phyloP scores from a whole-genome alignment of 768 basidiomycete genomes.

The Trametes cinnabarina region DNA sequence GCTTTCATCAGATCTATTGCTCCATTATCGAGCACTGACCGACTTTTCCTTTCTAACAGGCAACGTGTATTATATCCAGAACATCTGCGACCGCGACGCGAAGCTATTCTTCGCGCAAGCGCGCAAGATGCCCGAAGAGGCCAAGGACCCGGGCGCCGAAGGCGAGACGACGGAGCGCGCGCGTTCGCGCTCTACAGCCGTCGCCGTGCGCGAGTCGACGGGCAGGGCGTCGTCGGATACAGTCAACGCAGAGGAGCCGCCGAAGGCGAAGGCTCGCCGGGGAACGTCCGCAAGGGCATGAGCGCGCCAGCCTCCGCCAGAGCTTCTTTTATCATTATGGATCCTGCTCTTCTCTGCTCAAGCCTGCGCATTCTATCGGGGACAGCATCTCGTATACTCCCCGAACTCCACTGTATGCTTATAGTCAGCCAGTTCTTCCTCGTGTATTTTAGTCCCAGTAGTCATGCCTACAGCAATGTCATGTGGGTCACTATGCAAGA shows the following conservation, averaged over 20 bases:
- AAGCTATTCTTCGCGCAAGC: conserved; percentile 93
- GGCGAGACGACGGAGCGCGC: conserved; percentile 3
- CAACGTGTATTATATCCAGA: conserved; percentile 88
- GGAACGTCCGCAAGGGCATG: conserved; percentile 8
- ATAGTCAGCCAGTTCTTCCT: too few species aligned
- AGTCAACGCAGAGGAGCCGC: conserved; percentile 11
- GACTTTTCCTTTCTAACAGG: conserved; percentile 43
- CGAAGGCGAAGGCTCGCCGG: conserved; percentile 11
- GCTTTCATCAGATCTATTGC: too few species aligned
- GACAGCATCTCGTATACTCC: too few species aligned
- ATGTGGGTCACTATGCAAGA: too few species aligned
- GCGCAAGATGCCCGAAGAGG: conserved; percentile 41
- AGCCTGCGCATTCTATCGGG: too few species aligned
- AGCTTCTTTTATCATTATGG: neutral
- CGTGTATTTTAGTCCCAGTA: too few species aligned
- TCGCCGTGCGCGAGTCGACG: conserved; percentile 5
- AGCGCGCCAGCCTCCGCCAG: too few species aligned
- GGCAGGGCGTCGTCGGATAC: conserved; percentile 19
- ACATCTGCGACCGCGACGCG: conserved; percentile 76
- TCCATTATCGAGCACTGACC: neutral
- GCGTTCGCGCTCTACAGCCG: conserved; percentile 13
- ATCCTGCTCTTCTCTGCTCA: neutral
- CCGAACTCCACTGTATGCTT: too few species aligned
- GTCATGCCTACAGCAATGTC: too few species aligned
- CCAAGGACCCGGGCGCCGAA: neutral